Conservation (phyloP, 1,284 basidiomycete species). For the Microbotryomycetes sp. region DNA sequence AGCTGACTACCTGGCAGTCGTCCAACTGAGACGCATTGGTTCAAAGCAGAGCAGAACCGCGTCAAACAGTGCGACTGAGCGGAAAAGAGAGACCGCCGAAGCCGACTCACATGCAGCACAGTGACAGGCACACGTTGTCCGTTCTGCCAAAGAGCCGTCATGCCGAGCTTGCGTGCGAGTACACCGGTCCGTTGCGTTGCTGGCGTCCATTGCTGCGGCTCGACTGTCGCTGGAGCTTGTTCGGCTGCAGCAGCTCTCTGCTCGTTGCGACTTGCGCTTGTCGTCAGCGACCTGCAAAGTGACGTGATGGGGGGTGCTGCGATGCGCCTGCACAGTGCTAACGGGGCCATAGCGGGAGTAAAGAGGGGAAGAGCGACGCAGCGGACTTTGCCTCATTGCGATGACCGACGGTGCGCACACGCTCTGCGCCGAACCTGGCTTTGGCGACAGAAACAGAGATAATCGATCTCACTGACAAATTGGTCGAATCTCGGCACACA, state of each 20-base stretch:
- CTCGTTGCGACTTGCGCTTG: not conserved
- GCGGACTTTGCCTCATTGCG: no score
- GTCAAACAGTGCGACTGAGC: not conserved
- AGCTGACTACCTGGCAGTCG: slow-evolving; percentile 44
- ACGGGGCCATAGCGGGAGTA: no score
- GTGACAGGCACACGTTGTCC: slow-evolving; percentile 85
- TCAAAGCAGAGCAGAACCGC: not conserved
- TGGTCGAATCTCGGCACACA: no score
- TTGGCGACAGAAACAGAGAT: no score
- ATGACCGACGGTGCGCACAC: no score
- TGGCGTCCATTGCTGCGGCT: slow-evolving; percentile 59
- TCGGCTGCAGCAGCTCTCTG: not conserved
- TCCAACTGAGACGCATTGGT: slow-evolving; percentile 43
- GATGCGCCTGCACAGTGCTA: no score
- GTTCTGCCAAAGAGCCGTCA: slow-evolving; percentile 92
- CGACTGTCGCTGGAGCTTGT: not conserved
- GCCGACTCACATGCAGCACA: slow-evolving; percentile 70
- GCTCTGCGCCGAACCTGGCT: no score
- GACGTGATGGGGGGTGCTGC: no score
- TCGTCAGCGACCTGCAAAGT: no score
- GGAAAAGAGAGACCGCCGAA: slow-evolving; percentile 31
- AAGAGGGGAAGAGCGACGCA: no score
- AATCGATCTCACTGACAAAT: no score
- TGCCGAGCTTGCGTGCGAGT: slow-evolving; percentile 90
- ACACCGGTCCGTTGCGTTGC: slow-evolving; percentile 84